Conservation (phyloP, 139 green algal species). For the Deuterostichococcus epilithicus region DNA sequence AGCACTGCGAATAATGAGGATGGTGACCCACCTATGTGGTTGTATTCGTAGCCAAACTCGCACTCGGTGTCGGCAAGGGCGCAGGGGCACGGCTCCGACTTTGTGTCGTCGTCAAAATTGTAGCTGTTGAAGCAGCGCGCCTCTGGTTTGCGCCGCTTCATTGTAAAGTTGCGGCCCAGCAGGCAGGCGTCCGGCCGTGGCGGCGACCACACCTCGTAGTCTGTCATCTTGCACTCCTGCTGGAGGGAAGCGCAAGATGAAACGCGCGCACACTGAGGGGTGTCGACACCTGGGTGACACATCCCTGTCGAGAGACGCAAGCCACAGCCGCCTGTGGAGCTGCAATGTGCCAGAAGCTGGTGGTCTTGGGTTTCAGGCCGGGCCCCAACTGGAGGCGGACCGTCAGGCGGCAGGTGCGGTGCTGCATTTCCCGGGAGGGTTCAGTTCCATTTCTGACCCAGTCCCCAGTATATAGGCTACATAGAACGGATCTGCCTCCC, state of each 20-base stretch:
- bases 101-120: conserved; percentile 33
- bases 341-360: neutral
- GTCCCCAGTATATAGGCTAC: too few relatives aligned
- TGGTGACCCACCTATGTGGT: too few relatives aligned
- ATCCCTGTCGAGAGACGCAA: neutral
- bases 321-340: neutral
- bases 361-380: too few relatives aligned
- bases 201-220: conserved; percentile 47
- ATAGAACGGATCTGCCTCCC: neutral
- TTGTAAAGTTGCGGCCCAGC: conserved; percentile 28
- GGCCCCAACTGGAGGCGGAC: neutral
- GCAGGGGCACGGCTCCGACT: neutral
- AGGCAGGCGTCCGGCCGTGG: conserved; percentile 22
- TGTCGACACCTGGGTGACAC: too few relatives aligned
- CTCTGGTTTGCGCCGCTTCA: conserved; percentile 44
- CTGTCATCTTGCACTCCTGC: conserved; percentile 36
- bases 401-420: neutral
- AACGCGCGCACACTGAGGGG: too few relatives aligned
- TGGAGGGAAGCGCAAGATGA: too few relatives aligned
- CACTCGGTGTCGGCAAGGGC: conserved; percentile 53
- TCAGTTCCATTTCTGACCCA: too few relatives aligned
- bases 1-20: too few relatives aligned
- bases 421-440: too few relatives aligned
- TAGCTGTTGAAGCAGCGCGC: conserved; percentile 57
- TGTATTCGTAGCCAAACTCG: conserved; percentile 70